A percentile compares a stretch with the other conserved stretches of the same genome.
Conservation (phyloP, 2,329 filamentous ascomycete genomes). For the Coniella lustricola region DNA sequence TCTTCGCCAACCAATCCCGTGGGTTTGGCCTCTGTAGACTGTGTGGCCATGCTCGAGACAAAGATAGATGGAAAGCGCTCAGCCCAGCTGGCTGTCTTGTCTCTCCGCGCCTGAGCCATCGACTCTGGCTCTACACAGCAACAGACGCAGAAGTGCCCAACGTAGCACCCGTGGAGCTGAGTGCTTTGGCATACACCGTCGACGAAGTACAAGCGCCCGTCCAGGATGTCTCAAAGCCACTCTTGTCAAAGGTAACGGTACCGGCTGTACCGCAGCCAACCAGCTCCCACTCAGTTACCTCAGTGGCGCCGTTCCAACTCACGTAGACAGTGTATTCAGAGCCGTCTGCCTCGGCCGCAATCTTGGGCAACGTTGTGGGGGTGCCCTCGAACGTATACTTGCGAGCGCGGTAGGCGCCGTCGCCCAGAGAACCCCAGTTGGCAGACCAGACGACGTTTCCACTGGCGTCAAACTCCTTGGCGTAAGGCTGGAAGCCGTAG, state of each 20-base stretch:
- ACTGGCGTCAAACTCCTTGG: constrained; percentile 4
- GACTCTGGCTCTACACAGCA: not conserved
- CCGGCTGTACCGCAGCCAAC: constrained; percentile 3
- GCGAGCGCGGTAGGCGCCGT: constrained; percentile 5
- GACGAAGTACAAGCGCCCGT: not conserved
- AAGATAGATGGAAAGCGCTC: no score
- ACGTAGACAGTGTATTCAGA: constrained; percentile 1
- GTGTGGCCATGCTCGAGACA: no score
- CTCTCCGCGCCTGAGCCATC: no score
- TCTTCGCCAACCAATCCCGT: no score
- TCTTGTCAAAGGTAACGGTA: not conserved
- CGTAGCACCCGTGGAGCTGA: not conserved
- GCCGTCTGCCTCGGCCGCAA: not conserved
- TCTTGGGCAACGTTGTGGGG: not conserved
- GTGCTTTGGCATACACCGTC: constrained; percentile 1
- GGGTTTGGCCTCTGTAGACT: no score
- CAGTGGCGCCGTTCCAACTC: constrained; percentile 11
- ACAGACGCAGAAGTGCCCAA: constrained; percentile 1
- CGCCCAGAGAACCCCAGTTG: constrained; percentile 1
- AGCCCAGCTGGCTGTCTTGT: no score
- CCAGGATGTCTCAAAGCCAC: constrained; percentile 6
- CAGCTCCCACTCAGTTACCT: constrained; percentile 2
- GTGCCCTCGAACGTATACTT: constrained; percentile 4
- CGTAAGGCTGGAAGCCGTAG: constrained; percentile 8
- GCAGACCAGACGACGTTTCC: constrained; percentile 6